Conservation (phyloP, 2,329 filamentous ascomycete genomes). For the Helicocarpus griseus region DNA sequence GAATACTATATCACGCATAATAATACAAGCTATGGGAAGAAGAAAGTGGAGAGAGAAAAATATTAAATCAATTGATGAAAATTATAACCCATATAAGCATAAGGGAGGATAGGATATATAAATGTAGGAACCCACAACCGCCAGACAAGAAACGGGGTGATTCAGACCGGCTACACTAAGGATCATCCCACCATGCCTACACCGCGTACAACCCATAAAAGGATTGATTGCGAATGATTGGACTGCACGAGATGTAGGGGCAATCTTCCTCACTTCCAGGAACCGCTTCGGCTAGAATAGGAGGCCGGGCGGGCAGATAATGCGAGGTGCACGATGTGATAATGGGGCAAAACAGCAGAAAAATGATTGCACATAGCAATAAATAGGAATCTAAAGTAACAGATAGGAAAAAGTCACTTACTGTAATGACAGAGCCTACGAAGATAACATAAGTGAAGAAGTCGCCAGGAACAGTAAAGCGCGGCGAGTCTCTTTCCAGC, state of each 20-base stretch:
- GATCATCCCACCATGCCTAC: conserved; percentile 67
- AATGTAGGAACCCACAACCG: conserved; percentile 58
- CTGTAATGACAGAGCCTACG: conserved; percentile 60
- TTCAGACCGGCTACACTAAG: conserved; percentile 52
- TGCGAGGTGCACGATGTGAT: conserved; percentile 44
- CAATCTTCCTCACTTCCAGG: conserved; percentile 75
- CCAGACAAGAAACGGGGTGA: conserved; percentile 48
- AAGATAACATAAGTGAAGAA: conserved; percentile 73
- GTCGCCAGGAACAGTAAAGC: conserved; percentile 67
- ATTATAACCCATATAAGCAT: neutral
- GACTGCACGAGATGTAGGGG: conserved; percentile 54
- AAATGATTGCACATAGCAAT: conserved; percentile 15
- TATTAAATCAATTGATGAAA: conserved; percentile 8
- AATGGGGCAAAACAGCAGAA: conserved; percentile 6
- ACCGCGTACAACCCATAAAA: conserved; percentile 51
- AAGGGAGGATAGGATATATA: conserved; percentile 9
- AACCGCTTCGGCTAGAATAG: conserved; percentile 66
- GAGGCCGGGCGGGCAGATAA: conserved; percentile 70
- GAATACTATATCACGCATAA: conserved; percentile 4
- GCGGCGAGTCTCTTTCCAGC: conserved; percentile 60
- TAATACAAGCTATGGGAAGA: conserved; percentile 5
- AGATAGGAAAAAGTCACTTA: conserved; percentile 46
- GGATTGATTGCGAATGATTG: conserved; percentile 58
- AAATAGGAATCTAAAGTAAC: conserved; percentile 8
- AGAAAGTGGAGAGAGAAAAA: conserved; percentile 14